phyloP scores from a whole-genome alignment of 768 basidiomycete genomes.

The Hebeloma cylindrosporum region DNA sequence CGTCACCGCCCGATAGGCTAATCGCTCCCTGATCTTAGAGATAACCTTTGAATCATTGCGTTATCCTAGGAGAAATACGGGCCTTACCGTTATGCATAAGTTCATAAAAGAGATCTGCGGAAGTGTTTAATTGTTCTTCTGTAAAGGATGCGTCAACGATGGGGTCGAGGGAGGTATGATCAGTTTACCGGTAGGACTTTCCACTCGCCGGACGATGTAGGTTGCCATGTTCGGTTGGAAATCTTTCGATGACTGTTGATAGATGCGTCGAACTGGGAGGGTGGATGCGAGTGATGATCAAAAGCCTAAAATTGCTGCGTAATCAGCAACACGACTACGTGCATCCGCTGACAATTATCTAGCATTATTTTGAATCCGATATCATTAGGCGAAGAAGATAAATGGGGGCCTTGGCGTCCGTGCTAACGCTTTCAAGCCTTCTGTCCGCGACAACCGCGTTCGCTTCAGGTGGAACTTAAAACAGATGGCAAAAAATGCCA shows the following conservation, averaged over 20 bases:
- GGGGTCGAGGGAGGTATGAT: conserved; percentile 1
- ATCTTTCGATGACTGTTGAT: no score
- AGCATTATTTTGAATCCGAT: no score
- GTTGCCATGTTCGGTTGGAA: conserved; percentile 11
- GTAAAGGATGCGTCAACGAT: background rate
- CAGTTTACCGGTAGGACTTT: conserved; percentile 17
- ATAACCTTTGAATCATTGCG: background rate
- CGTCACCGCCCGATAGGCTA: conserved; percentile 28
- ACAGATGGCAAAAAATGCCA: no score
- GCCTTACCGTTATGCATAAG: conserved; percentile 23
- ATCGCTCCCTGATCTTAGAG: conserved; percentile 23
- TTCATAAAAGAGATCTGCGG: conserved; percentile 21
- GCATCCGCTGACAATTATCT: no score
- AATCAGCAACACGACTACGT: background rate
- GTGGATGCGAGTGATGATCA: background rate
- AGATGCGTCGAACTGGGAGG: background rate
- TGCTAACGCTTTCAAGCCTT: no score
- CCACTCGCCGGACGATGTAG: conserved; percentile 21
- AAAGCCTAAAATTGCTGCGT: background rate
- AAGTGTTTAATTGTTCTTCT: conserved; percentile 19
- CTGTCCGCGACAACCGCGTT: no score
- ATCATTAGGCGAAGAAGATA: no score
- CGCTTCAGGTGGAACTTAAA: no score
- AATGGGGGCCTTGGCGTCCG: no score
- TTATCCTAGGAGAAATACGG: background rate